phyloP scores from a whole-genome alignment of 257 asterid genomes.

The Anisodus acutangulus region DNA sequence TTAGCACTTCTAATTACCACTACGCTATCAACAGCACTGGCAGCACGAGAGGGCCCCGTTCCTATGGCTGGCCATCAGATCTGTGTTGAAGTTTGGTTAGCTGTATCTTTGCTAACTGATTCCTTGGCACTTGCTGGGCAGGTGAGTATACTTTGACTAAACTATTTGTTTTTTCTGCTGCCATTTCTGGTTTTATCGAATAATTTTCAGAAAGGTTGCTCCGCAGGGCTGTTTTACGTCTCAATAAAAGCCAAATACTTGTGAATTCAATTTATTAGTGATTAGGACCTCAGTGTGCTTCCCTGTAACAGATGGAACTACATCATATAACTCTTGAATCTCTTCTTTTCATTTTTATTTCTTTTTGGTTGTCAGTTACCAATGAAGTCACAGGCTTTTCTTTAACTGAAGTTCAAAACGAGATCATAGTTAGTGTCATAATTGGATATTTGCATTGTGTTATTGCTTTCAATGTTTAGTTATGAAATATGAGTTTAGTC shows the following conservation, averaged over 20 bases:
- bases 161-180: not conserved
- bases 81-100: conserved; percentile 93
- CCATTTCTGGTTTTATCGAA: conserved; percentile 9
- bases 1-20: conserved; percentile 75
- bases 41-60: conserved; percentile 79
- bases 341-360: not conserved
- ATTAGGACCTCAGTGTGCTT: conserved; percentile 14
- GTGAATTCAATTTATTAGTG: not conserved
- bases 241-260: not conserved
- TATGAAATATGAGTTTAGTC: not conserved
- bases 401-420: not conserved
- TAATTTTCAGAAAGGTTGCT: not conserved
- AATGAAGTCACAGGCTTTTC: not conserved
- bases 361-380: not conserved
- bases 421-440: conserved; percentile 20
- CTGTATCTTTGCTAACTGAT: conserved; percentile 89
- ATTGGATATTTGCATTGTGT: not conserved
- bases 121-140: conserved; percentile 98
- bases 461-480: conserved; percentile 14
- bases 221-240: not conserved
- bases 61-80: conserved; percentile 94
- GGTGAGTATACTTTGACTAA: conserved; percentile 44
- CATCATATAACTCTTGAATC: not conserved
- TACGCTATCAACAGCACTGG: conserved; percentile 90
- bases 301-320: not conserved